Base-by-base conservation (phyloP, 2,329 filamentous ascomycete species). In the Exophiala sp. region DNA sequence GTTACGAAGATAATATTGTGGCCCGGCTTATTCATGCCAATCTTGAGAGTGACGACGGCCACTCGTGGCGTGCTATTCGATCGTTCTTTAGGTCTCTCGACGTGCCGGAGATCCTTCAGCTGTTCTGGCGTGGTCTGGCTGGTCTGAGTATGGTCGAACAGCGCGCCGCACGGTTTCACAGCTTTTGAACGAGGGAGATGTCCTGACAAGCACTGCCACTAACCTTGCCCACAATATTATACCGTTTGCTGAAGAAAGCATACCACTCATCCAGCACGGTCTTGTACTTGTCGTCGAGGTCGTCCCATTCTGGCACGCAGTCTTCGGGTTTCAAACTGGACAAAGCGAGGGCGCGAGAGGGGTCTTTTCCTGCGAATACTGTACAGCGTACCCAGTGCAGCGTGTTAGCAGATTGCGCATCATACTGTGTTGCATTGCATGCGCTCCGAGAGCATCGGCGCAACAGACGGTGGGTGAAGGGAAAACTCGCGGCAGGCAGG, bases 281-380 rank as follows among this genome's bases (percentile, higher is more conserved):
- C 73, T 93, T 88, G 67, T 96, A 83, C 69, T 93, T 89, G 18
- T 95, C 89, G 11, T 77, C 75, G 44, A 98, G 74, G 63, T 89
- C 86, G 50, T 84, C 75, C 86, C 88, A 97, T 43, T 96, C 85
- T 1, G 93, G 73, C 24, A 73, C 73, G 58, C 88, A 91, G 60
- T 97, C 90, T 62, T 93, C 88, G 3, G 78, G 69, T 67, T 95
- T 94, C 43, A 90, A 82, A 6, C 89, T 95, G 1, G 88, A 93
- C 67, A 83, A 83, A 9, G 82, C 93, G 1, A 98, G 79, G 5
- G 89, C 93, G 55, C 88, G 82, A n/a, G 93, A 97, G 21, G 93
- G 86, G 64, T 98, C 94, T 65, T 95, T 95, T 55, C 93, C 93
- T 2, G 88, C 86, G 65, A 98, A 98, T 16, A 96, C 93, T 98